Base-by-base conservation (phyloP, 257 asterid species). In the Primulina eburnea region DNA sequence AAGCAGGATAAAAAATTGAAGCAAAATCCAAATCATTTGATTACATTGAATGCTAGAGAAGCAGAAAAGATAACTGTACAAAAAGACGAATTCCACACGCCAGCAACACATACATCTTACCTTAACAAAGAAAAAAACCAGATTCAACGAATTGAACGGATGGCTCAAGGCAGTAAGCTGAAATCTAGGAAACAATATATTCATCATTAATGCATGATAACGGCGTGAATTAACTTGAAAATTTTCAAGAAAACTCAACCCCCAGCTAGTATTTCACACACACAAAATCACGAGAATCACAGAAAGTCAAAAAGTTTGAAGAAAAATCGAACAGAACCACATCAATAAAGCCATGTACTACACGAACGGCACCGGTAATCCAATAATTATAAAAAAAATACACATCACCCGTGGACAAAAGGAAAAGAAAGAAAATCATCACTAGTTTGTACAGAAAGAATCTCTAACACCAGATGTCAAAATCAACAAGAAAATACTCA, bases 141-240 rank as follows among this genome's bases (percentile, higher is more conserved):
- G 77, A 65, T 64, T 69, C 78, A 75, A 50, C 8, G 60, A 65
- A 37, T 37, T 21, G 57, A 64, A 68, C 32, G 60, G 60, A 37
- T 62, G 58, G 34, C 52, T 17, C 65, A 60, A 56, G 68, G 26
- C 17, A 70, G 38, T 43, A 77, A 65, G 60, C 70, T 26, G 73
- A 75, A 75, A 62, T 71, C 68, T 35, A 66, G 77, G 72, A 30
- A 70, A 57, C 24, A 12, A 30, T 57, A 20, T 32, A 29, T 62
- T 55, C 77, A 64, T 37, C 64, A 74, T 71, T 55, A 83, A 72
- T 77, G 83, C 76, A 69, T 77, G 82, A 75, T 73, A 75, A 62
- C 21, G 74, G 72, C 74, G 8, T 65, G 16, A 14, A 69, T 75
- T 60, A 58, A 52, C 28, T 62, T 16, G 57, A 63, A 6, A 34